These are phyloP conservation scores for Fomitopsis schrenkii DNA, from an alignment of 1,284 basidiomycete genomes.

Conservation along the genomic window DNA sequence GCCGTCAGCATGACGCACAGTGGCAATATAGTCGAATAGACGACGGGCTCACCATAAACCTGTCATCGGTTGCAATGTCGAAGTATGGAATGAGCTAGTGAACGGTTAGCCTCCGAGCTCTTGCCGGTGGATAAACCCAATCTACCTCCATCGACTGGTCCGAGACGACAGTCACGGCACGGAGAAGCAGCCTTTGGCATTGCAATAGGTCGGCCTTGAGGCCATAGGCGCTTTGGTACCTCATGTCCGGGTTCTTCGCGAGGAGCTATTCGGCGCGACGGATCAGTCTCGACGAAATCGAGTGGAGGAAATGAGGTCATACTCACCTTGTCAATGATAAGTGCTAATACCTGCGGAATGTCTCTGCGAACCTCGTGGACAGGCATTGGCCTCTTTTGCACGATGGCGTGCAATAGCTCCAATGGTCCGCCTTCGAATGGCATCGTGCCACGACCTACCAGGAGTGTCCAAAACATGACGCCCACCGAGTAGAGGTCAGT, in stretches of 20 bases:
- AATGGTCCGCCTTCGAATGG: constrained; percentile 68
- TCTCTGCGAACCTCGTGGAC: constrained; percentile 72
- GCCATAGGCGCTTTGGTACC: constrained; percentile 69
- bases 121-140: constrained; percentile 9
- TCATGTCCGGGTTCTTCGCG: constrained; percentile 56
- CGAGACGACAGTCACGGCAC: constrained; percentile 50
- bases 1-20: background rate
- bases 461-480: constrained; percentile 64
- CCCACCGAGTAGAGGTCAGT: constrained; percentile 71
- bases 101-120: background rate
- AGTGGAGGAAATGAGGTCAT: background rate
- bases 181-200: constrained; percentile 58
- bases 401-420: constrained; percentile 64
- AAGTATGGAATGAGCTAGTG: constrained; percentile 60
- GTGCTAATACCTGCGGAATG: constrained; percentile 64
- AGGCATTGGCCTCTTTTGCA: constrained; percentile 66
- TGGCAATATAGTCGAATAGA: background rate
- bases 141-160: constrained; percentile 54
- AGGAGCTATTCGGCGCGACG: constrained; percentile 40
- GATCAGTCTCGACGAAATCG: background rate
- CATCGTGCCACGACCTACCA: constrained; percentile 64
- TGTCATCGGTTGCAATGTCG: constrained; percentile 58
- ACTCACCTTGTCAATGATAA: constrained; percentile 61
- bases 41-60: constrained; percentile 45
- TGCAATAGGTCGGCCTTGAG: constrained; percentile 61